Base-by-base conservation (phyloP, 257 asterid species). In the Scutellaria galericulata region DNA sequence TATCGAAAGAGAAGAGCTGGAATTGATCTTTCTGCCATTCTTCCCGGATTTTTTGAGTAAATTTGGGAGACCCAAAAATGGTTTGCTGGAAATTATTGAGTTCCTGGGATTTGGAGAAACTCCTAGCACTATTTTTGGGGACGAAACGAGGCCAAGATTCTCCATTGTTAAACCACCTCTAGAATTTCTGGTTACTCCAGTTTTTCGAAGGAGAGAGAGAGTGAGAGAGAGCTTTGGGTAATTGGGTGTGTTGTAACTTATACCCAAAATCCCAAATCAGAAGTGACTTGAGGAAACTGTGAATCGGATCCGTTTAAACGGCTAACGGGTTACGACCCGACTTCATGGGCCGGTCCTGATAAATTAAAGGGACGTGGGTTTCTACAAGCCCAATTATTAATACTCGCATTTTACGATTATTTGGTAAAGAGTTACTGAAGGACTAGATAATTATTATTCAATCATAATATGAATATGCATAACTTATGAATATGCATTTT, bases 41-140 rank as follows among this genome's bases (percentile, higher is more conserved):
- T 37, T 75, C 57, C 76, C 68, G 55, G 80, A 31, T 80, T 69
- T 89, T 57, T 72, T 81, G 37, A 73, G 82, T 66, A 85, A 75
- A 78, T 48, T 79, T 6, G 89, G 87, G 70, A 86, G 83, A 74
- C 90, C 89, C 72, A 86, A 55, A 42, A 86, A 85, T 59, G 88
- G 89, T 68, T 78, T 89, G 76, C 53, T 52, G 52, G 85, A 80
- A 74, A 81, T 64, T 0, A 86, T 51, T 52, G 90, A 76, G 76
- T 66, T 78, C 77, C 65, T 76, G 47, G 86, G 89, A 77, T 82
- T 86, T 53, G 85, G 83, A 24, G 87, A 80, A 35, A 84, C 53
- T 55, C 96, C 96, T 66, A 91, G 61, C 10, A 86, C 85, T 72
- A 84, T 70, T 82, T 88, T 88, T 46, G 96, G 88, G 12, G 97